Percentiles rank a stretch among this genome's conserved stretches.
phyloP scores from a whole-genome alignment of 2,329 filamentous ascomycete species.

The Dactylellina haptotyla region DNA sequence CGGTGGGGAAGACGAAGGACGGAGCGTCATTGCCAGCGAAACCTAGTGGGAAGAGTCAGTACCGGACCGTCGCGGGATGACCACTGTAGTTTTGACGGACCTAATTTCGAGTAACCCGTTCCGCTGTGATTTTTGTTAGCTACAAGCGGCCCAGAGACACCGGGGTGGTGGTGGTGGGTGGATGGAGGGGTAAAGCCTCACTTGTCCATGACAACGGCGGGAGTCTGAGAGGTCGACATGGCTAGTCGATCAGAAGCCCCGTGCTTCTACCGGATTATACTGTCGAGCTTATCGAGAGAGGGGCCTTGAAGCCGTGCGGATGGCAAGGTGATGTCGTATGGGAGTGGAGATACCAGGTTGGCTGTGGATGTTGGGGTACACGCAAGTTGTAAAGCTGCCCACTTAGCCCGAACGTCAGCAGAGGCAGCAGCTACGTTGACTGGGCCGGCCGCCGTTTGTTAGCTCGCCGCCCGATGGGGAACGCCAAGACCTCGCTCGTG shows the following conservation, averaged over 20 bases:
- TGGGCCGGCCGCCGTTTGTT: too few species aligned
- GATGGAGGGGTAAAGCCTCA: constrained; percentile 69
- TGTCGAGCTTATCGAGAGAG: not conserved
- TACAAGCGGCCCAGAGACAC: constrained; percentile 39
- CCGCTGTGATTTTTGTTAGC: constrained; percentile 71
- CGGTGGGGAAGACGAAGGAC: constrained; percentile 98
- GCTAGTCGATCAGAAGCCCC: constrained; percentile 24
- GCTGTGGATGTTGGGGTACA: not conserved
- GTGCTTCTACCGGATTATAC: constrained; percentile 20
- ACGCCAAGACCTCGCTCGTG: constrained; percentile 12
- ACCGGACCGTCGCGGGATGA: not conserved
- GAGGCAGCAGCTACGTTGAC: too few species aligned
- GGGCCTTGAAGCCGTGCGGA: constrained; percentile 6
- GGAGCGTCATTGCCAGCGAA: constrained; percentile 99
- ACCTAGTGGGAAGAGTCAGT: constrained; percentile 66
- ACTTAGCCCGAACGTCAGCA: too few species aligned
- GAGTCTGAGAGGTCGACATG: constrained; percentile 94
- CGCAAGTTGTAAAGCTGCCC: too few species aligned
- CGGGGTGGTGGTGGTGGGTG: too few species aligned
- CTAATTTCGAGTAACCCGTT: constrained; percentile 99
- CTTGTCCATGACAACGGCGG: constrained; percentile 99
- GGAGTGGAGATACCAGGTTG: too few species aligned
- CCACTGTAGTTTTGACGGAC: constrained; percentile 66
- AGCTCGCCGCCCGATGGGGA: not conserved
- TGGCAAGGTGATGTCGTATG: constrained; percentile 38